phyloP scores from a whole-genome alignment of 352 stramenopile genomes.

The Saprolegnia parasitica region DNA sequence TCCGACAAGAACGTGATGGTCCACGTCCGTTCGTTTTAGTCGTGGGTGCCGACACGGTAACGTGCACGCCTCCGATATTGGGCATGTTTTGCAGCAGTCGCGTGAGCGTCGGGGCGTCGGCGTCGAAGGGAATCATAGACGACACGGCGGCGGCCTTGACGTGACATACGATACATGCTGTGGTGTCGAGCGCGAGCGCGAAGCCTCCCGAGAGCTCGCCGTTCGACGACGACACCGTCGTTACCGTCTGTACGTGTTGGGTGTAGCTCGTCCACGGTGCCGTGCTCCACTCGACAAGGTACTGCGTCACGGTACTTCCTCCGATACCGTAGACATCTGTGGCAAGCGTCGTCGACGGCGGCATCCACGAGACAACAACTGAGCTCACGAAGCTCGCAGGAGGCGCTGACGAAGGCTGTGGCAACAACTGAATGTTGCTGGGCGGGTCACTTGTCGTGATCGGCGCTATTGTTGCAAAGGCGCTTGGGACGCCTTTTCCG shows the following conservation, averaged over 20 bases:
- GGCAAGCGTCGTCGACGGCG: constrained; percentile 40
- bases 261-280: constrained; percentile 61
- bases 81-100: constrained; percentile 88
- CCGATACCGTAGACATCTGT: constrained; percentile 78
- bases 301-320: constrained; percentile 79
- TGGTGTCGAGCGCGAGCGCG: constrained; percentile 82
- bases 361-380: constrained; percentile 79
- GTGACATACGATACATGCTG: constrained; percentile 63
- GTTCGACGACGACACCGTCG: constrained; percentile 43
- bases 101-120: constrained; percentile 53
- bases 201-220: constrained; percentile 60
- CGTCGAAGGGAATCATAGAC: constrained; percentile 65
- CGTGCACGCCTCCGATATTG: constrained; percentile 89
- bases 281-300: constrained; percentile 93
- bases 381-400: constrained; percentile 57
- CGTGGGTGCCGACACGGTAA: constrained; percentile 43
- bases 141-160: constrained; percentile 59
- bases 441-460: constrained; percentile 87
- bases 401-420: constrained; percentile 29
- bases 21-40: constrained; percentile 69
- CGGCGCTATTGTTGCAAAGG: constrained; percentile 67
- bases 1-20: constrained; percentile 75
- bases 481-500: constrained; percentile 76
- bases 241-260: constrained; percentile 59
- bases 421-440: constrained; percentile 36